Percentiles rank a stretch among this genome's conserved stretches.
These are phyloP conservation scores for Diaporthe nobilis DNA, from an alignment of 2,329 filamentous ascomycete species.

Conservation along the genomic window DNA sequence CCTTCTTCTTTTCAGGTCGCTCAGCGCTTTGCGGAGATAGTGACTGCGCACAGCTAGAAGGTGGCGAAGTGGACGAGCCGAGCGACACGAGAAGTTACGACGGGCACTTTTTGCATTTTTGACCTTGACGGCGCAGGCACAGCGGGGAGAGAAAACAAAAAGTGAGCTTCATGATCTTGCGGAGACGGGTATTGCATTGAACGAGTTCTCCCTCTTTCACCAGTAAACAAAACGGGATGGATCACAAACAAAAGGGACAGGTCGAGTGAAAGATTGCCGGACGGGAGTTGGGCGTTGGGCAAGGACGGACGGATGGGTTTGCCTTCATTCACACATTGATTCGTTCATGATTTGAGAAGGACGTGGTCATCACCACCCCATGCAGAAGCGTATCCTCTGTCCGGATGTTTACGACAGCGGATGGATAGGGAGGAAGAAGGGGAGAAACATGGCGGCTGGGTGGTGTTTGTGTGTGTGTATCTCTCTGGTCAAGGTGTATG, in stretches of 20 bases:
- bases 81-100: not conserved
- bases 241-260: not conserved
- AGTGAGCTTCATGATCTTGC: not conserved
- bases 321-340: conserved; percentile 24
- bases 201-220: not conserved
- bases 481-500: not conserved
- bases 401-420: not conserved
- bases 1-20: conserved; percentile 8
- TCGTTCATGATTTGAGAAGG: not conserved
- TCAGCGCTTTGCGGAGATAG: conserved; percentile 34
- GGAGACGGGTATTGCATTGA: not conserved
- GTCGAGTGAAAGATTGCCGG: not conserved
- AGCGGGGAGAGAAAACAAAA: conserved; percentile 4
- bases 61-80: not conserved
- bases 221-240: not conserved
- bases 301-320: not conserved
- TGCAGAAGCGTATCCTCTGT: not conserved
- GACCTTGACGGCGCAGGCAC: not conserved
- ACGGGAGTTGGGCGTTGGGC: conserved; percentile 9
- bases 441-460: not conserved
- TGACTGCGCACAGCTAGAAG: conserved; percentile 30
- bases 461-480: not conserved
- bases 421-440: too few relatives aligned
- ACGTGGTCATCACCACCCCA: not conserved
- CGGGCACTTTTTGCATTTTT: not conserved